Conservation (phyloP, 345 rosid species). For the Eucalyptus tenuipes region DNA sequence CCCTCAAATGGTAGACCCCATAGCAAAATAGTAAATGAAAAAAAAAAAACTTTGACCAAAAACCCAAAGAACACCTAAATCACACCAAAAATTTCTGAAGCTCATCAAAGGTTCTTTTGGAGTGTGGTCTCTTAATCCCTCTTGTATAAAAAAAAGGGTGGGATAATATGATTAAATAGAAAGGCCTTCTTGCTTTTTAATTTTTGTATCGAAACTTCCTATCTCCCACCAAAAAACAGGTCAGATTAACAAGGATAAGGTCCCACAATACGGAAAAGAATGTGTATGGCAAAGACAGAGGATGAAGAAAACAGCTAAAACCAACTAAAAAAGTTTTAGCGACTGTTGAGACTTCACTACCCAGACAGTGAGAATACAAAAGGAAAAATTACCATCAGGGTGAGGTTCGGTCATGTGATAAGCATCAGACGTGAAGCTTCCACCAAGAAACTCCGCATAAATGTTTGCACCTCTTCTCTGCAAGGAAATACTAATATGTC, state of each 20-base stretch:
- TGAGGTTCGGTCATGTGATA: conserved; percentile 42
- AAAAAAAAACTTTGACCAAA: background rate
- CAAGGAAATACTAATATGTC: background rate
- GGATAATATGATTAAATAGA: background rate
- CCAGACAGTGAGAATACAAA: background rate
- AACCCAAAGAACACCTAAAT: background rate
- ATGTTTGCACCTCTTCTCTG: conserved; percentile 45
- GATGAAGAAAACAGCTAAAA: background rate
- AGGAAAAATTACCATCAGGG: conserved; percentile 22
- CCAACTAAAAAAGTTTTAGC: background rate
- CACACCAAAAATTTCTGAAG: background rate
- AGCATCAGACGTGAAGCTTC: conserved; percentile 46
- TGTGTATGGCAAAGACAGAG: background rate
- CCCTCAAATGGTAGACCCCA: background rate
- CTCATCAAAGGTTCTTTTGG: background rate
- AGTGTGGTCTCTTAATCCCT: background rate
- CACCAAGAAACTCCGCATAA: conserved; percentile 51
- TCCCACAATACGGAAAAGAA: background rate
- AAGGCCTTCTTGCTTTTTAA: background rate
- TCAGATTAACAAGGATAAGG: background rate
- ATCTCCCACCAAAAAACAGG: background rate
- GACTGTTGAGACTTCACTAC: background rate
- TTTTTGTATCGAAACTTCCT: background rate
- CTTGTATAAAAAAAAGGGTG: background rate
- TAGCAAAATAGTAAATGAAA: background rate